Percentiles rank a stretch among this genome's conserved stretches.
These are phyloP conservation scores for Cenchrus purpureus DNA, from an alignment of 176 grass and related monocot genomes.

Conservation along the genomic window DNA sequence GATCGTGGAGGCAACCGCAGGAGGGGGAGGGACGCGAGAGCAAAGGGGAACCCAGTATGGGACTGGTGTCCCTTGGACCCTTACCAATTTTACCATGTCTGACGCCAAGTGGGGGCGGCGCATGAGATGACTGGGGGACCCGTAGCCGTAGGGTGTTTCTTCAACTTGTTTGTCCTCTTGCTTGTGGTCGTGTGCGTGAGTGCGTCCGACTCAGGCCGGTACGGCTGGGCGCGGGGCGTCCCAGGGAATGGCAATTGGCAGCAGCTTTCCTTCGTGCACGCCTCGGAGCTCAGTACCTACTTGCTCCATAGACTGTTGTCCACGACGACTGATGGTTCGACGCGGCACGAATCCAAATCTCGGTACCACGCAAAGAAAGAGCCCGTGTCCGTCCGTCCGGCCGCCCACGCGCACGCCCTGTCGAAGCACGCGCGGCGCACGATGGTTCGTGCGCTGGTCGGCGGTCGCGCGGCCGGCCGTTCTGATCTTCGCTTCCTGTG, in stretches of 20 bases:
- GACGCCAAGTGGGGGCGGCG: neutral
- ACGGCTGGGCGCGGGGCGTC: neutral
- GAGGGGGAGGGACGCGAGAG: neutral
- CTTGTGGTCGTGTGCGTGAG: neutral
- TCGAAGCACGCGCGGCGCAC: neutral
- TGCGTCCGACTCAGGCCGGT: neutral
- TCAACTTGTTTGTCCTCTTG: neutral
- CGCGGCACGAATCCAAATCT: neutral
- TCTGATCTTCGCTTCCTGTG: no score
- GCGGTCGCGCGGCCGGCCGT: neutral
- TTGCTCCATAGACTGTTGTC: neutral
- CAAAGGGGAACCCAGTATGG: neutral
- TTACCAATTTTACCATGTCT: no score
- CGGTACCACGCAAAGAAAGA: neutral
- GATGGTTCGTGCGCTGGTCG: neutral
- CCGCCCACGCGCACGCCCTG: neutral
- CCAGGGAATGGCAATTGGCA: neutral
- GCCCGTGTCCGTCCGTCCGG: neutral
- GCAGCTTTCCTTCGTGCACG: neutral
- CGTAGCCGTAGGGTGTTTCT: no score
- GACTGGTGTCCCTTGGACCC: neutral
- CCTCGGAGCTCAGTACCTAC: neutral
- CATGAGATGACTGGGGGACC: neutral
- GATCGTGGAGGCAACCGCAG: neutral
- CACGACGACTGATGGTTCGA: neutral